A percentile compares a stretch with the other conserved stretches of the same genome.
Evolutionary conservation across 176 grass and related monocot genomes (phyloP).

Genomic region (Canna indica): DNA sequence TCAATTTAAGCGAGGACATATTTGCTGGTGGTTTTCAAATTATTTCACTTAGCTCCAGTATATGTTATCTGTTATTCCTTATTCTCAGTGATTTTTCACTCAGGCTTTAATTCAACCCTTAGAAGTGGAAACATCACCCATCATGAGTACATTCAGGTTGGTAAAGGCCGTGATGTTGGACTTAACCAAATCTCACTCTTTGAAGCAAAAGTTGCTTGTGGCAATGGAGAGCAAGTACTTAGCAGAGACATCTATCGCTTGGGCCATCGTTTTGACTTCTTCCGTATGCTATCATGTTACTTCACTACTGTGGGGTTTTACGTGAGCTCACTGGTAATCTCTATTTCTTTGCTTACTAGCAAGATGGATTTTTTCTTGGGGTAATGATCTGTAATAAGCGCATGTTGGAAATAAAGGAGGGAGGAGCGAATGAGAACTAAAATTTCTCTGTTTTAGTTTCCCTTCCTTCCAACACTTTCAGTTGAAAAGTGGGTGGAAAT

Average conservation of each 20-base stretch:
- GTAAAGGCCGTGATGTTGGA: constrained; percentile 86
- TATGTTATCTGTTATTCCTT: constrained; percentile 13
- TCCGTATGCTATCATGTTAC: constrained; percentile 79
- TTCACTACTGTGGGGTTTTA: constrained; percentile 91
- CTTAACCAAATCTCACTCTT: constrained; percentile 86
- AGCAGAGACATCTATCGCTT: constrained; percentile 81
- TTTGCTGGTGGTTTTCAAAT: constrained; percentile 49
- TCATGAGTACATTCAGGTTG: constrained; percentile 91
- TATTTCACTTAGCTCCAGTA: constrained; percentile 22
- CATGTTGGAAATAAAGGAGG: too few relatives aligned
- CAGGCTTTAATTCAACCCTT: constrained; percentile 85
- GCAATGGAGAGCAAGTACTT: constrained; percentile 78
- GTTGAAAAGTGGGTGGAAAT: too few relatives aligned
- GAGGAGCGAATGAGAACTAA: too few relatives aligned
- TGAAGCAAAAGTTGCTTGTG: constrained; percentile 93
- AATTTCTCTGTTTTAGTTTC: too few relatives aligned
- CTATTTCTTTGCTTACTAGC: not conserved
- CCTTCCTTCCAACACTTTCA: too few relatives aligned
- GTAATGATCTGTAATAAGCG: too few relatives aligned
- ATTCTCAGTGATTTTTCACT: constrained; percentile 5
- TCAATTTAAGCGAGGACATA: constrained; percentile 75
- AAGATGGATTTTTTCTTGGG: not conserved
- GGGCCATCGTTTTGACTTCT: constrained; percentile 85
- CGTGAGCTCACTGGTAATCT: constrained; percentile 72
- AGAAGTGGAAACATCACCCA: constrained; percentile 86